Base-by-base conservation (phyloP, 2,329 filamentous ascomycete genomes). In the Camillea tinctor region DNA sequence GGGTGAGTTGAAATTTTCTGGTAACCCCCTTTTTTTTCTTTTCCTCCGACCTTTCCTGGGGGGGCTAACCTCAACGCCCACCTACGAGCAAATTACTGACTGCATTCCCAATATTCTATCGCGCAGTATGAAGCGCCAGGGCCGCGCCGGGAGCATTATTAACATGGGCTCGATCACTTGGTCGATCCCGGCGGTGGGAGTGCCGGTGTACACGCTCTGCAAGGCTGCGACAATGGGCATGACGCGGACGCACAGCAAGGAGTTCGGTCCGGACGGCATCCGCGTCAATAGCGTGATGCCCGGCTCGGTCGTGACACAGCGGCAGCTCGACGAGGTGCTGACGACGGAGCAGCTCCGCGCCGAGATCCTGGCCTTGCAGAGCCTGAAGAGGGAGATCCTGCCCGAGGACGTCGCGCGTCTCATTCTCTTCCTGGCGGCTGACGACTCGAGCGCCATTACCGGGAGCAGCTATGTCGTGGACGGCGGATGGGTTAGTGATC, bases 241-340 rank as follows among this genome's bases (percentile, higher is more conserved):
- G 68, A 78, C 76, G 52, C 64, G 70, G 44, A 73, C 72, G 48
- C 74, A 75, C 50, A 72, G 71, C 30, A 71, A 70, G 52, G 77
- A 79, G 68, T 73, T 77, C 54, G 77, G 76, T 0, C 51, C 36
- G 6, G 58, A 64, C n/a, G 73, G 74, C 1, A 70, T 79, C 19
- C 62, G 80, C 0, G 75, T 82, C 5, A 83, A 83, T 56, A 80
- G 77, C 58, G 76, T 83, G 26, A 79, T 82, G 77, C 80, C 81
- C 0, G 79, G 80, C 0, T 72, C 78, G 1, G 78, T 82, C 30
- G 78, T 77, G 1, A 82, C 80, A 6, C 69, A 77, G 71, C 69
- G 78, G 3, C 78, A 81, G 74, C 74, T 73, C 36, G 68, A 75
- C 0, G 75, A 78, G 59, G 73, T 82, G 15, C 63, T 80, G 36